phyloP scores from a whole-genome alignment of 129 eudicot genomes.

The Pittosporum tobira region DNA sequence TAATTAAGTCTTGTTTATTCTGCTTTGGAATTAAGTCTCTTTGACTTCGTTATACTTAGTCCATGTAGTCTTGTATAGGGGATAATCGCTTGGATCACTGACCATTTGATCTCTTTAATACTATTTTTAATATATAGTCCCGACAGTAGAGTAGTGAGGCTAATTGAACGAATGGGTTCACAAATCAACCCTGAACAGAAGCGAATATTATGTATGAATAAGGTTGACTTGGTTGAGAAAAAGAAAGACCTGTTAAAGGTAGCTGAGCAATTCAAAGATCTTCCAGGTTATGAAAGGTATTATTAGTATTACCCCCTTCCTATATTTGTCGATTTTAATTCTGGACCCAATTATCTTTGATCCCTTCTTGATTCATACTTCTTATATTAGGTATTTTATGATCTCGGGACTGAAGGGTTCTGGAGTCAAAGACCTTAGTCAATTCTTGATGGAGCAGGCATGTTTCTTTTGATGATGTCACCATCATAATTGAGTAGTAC shows the following conservation, averaged over 20 bases:
- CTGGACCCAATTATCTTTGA: too few species aligned
- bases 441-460: conserved; percentile 71
- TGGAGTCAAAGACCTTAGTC: conserved; percentile 71
- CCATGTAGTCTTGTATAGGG: too few species aligned
- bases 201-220: conserved; percentile 76
- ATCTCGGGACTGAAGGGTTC: conserved; percentile 79
- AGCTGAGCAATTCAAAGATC: conserved; percentile 58
- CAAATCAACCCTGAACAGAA: conserved; percentile 52
- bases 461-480: conserved; percentile 8
- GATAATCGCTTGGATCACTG: too few species aligned
- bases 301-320: too few species aligned
- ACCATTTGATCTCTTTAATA: neutral
- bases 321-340: too few species aligned
- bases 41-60: too few species aligned
- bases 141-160: conserved; percentile 75
- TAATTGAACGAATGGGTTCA: conserved; percentile 82
- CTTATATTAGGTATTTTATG: conserved; percentile 47
- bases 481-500: too few species aligned
- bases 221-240: conserved; percentile 72
- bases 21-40: too few species aligned
- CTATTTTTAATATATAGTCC: conserved; percentile 46
- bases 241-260: conserved; percentile 68
- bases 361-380: too few species aligned
- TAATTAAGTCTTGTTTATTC: too few species aligned
- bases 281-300: conserved; percentile 72